Evolutionary conservation across 257 asterid genomes (phyloP), one percentile per base, ranked within the genome.

Genomic region (Plantago major): DNA sequence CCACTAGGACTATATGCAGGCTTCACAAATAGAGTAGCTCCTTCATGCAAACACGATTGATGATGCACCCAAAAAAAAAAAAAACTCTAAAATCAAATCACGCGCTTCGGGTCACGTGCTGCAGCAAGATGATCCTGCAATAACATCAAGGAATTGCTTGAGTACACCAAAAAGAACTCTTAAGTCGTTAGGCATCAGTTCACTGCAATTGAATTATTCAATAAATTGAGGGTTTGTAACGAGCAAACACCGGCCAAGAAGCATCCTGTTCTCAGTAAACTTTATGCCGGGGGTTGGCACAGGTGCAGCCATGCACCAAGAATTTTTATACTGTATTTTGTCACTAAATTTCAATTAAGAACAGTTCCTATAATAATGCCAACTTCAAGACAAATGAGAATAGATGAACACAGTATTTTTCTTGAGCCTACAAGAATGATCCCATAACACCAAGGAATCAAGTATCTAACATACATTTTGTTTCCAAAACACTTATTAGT

Each of bases 101-200:
- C 79, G 56, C 82, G 87, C 72, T 81, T 92, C 1, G 86, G 77
- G 67, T 84, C 97, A 65, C 97, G 98, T 71, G 95, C 90, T 51
- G 95, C 84, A 12, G 95, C 87, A 73, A 92, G 69, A 81, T 92
- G 98, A 81, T 86, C 97, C 98, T 92, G 89, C 78, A 80, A 73
- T 50, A 65, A 46, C 58, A 65, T 62, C 63, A 66, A 47, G 48
- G 40, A 12, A 11, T 52, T 45, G 16, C 30, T 14, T 17, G 18
- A 16, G 50, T 22, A 50, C 44, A 10, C 37, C 48, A 67, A 7
- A 42, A 67, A 37, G 17, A 55, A 60, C 42, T 14, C 58, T 65
- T 48, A 45, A 38, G 13, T 22, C 14, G 55, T 49, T 42, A 43
- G 47, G 48, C 37, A 49, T 16, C 65, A 33, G 30, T 65, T 5